These are phyloP conservation scores for Pestalotiopsis sp. DNA, from an alignment of 2,329 filamentous ascomycete genomes.

Conservation along the genomic window DNA sequence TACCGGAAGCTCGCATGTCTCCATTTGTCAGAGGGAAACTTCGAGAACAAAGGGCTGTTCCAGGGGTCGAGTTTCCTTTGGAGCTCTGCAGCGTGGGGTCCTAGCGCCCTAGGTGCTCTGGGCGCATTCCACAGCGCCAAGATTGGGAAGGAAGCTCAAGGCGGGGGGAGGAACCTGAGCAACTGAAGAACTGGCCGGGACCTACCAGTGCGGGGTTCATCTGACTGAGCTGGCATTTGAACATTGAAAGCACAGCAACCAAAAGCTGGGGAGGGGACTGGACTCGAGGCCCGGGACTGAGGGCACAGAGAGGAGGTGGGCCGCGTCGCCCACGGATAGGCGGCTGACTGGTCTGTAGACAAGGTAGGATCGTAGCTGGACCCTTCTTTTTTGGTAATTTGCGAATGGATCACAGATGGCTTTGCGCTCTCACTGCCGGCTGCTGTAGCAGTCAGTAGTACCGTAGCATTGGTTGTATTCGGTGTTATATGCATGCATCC, in stretches of 20 bases:
- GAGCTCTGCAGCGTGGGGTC: neutral
- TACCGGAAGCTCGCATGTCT: neutral
- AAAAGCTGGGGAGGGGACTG: neutral
- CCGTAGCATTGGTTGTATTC: neutral
- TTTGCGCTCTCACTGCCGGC: neutral
- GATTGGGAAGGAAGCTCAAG: neutral
- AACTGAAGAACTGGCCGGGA: neutral
- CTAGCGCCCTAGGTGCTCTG: neutral
- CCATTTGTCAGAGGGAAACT: constrained; percentile 9
- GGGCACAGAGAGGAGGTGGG: neutral
- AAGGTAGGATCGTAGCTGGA: neutral
- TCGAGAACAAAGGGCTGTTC: constrained; percentile 1
- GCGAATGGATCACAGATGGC: neutral
- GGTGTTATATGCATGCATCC: neutral
- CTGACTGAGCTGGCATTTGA: neutral
- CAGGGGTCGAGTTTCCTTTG: neutral
- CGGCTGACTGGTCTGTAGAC: neutral
- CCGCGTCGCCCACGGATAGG: neutral
- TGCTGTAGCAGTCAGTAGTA: neutral
- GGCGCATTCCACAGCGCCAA: too few species aligned
- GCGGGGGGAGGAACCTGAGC: neutral
- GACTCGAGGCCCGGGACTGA: neutral
- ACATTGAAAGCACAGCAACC: too few species aligned
- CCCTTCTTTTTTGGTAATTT: neutral
- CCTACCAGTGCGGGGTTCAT: neutral